These are phyloP conservation scores for Basipetospora sp. DNA, from an alignment of 2,329 filamentous ascomycete genomes.

Conservation along the genomic window DNA sequence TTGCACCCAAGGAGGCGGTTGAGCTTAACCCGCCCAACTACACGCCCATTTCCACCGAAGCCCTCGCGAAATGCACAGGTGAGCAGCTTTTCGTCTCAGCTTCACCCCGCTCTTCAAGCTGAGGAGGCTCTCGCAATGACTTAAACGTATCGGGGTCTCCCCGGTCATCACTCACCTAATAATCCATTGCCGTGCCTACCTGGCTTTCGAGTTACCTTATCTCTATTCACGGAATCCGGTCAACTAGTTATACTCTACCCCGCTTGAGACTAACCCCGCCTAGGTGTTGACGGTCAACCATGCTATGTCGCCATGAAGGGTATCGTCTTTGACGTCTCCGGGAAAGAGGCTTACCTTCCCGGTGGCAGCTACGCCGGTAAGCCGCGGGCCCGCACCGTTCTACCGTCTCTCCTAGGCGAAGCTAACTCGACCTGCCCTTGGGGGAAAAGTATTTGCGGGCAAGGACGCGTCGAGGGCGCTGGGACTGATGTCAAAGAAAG, in stretches of 20 bases:
- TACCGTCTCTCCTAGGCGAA: background rate
- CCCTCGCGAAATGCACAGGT: constrained; percentile 75
- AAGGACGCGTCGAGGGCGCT: constrained; percentile 92
- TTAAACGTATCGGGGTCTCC: no score
- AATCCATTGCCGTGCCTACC: no score
- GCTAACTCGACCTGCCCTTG: background rate
- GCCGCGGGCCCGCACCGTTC: no score
- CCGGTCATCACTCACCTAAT: no score
- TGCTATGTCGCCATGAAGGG: constrained; percentile 65
- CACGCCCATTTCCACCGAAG: constrained; percentile 67
- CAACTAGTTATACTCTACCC: no score
- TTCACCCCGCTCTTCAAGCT: background rate
- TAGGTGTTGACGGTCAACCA: constrained; percentile 50
- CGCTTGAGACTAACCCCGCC: no score
- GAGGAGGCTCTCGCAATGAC: no score
- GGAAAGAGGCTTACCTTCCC: constrained; percentile 72
- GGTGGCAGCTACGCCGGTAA: constrained; percentile 75
- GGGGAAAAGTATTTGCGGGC: constrained; percentile 80
- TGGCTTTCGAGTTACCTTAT: no score
- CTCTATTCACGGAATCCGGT: no score
- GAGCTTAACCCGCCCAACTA: constrained; percentile 71
- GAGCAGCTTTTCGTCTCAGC: constrained; percentile 12
- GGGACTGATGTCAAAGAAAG: constrained; percentile 70
- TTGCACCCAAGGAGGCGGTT: constrained; percentile 65
- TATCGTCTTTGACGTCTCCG: constrained; percentile 84